Evolutionary conservation across 2,329 filamentous ascomycete species (phyloP), one percentile per base, ranked within the genome.

Genomic region (Fulvia fulva): DNA sequence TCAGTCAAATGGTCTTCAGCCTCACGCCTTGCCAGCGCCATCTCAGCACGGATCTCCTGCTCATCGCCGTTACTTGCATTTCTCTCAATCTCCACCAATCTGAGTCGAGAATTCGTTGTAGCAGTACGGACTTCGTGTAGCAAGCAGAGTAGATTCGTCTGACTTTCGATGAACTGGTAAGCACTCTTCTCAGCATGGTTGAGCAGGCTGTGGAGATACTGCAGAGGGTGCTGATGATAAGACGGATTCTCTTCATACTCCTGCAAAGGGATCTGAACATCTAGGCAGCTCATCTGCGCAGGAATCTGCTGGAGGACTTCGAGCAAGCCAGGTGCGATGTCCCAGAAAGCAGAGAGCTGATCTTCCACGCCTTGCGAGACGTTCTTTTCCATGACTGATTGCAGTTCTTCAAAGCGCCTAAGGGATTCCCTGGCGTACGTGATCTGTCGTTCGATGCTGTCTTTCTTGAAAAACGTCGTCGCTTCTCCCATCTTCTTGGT

Each of bases 261-360:
- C 19, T 84, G 79, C 0, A 82, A 71, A 0, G 94, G 92, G 47
- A 97, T 91, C 66, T 88, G 83, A 50, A 96, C 83, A 22, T 84
- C 79, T 74, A 96, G 91, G 0, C 76, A 76, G 3, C 70, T 66
- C 25, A 83, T 71, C 74, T 76, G 60, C 5, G 65, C 59, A 0
- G 91, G 92, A 22, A 97, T 87, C 67, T 89, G 88, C 59, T 96
- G 89, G 11, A 96, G 82, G 49, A 97, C 79, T 16, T 86, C 82
- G 25, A 88, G 81, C 0, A 99, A 81, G 3, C 87, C 86, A 2
- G 94, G 94, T 1, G 92, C 93, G 68, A 97, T 96, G 70, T 99
- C 94, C 94, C 94, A 99, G 73, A 97, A 99, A 0, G 93, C 92
- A 9, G 88, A 92, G 2, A 97, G 82, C 75, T 97, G 94, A 56